Base-by-base conservation (phyloP, 371 early-diverging fungal species). In the Mortierella sp. region DNA sequence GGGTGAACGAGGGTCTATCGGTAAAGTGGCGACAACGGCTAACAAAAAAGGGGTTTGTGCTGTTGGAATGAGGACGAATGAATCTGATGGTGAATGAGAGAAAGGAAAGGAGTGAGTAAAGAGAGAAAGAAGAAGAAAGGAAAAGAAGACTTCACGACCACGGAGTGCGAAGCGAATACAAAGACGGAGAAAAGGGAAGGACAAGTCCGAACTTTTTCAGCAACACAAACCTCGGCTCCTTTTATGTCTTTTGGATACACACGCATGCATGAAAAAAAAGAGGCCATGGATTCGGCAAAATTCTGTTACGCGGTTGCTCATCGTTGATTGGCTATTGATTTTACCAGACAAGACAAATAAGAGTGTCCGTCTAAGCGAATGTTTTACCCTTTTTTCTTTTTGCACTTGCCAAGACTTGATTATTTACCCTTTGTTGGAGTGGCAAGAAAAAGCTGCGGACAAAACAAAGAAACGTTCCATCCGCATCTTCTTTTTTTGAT, bases 241-340 rank as follows among this genome's bases (percentile, higher is more conserved):
- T 37, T 37, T 37, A 34, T 61, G 22, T 8, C 2, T 19, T 37
- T 61, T 19, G 19, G 34, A 16, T 10, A 0, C 37, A 2, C 48
- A 22, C 16, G 7, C 29, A 19, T 31, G 31, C 29, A 52, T 11
- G 6, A n/a, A n/a, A 9, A 26, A 10, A 11, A 52, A 22, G 22
- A n/a, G 7, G 24, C 3, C 16, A 29, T 26, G 50, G 4, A 10
- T 6, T 31, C 61, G 61, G 61, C 34, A 61, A 58, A 61, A 61
- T 61, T 61, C 61, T 61, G 61, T 61, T 61, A 61, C 61, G 61
- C 61, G 37, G 61, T 61, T 11, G 45, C 19, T 14, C 19, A 4
- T 24, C 22, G 34, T 24, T 70, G 70, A 70, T 70, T 70, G 70
- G 70, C 61, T 44, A 31, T 22, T 61, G 37, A 37, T 37, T 61